Base-by-base conservation (phyloP, 2,329 filamentous ascomycete species). In the Fusarium liriodendri region DNA sequence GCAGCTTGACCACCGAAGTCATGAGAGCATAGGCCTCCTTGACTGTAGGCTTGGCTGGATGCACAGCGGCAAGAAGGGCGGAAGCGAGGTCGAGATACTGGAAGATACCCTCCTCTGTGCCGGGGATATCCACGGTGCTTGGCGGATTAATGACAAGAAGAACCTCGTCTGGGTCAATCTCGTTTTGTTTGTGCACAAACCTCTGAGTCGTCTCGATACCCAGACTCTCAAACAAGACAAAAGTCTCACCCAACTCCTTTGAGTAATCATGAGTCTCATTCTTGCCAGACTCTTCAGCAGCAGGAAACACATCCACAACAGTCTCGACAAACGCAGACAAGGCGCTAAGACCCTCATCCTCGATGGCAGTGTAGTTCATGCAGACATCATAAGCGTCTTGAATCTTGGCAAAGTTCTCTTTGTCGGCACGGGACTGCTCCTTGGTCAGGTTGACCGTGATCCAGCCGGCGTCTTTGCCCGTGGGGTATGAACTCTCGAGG, bases 331-430 rank as follows among this genome's bases (percentile, higher is more conserved):
- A 80, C 6, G 87, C 80, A 20, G 86, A 79, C 45, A 95, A 80
- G 4, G 92, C 91, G 67, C 85, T 79, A 7, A 87, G 82, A 3
- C 91, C 92, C 13, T 85, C 79, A 50, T 87, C 81, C 72, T 88
- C 87, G 59, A 93, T 87, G 11, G 83, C 81, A 9, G 87, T 84
- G 77, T 92, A 88, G 75, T 94, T 86, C 80, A 93, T 87, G 77
- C 93, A 95, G 37, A 91, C 88, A 70, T 89, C 83, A 76, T 94
- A 94, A 0, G 87, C 89, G 54, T 86, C 82, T 79, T 92, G 89
- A 77, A 94, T 83, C 80, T 92, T 92, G 69, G 89, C 82, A 77
- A 94, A 94, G 78, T 93, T 94, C 33, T 87, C 81, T 76, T 89
- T 84, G 66, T 92, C 90, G 1, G 84, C 71, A 10, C 52, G 82